Percentiles rank a stretch among this genome's conserved stretches.
Conservation (phyloP, 2,329 filamentous ascomycete genomes). For the Beauveria sp. region DNA sequence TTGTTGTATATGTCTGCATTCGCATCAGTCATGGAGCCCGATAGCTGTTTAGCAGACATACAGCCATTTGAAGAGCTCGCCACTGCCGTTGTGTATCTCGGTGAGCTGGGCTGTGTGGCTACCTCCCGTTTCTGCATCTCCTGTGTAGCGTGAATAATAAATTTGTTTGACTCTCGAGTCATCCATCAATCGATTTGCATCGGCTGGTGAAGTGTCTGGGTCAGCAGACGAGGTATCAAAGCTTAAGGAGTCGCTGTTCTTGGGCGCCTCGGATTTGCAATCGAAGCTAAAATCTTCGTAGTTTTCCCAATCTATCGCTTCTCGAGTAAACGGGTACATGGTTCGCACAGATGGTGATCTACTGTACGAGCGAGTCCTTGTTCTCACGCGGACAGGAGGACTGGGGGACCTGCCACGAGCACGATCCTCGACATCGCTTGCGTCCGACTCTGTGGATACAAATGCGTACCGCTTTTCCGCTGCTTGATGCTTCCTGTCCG, state of each 20-base stretch:
- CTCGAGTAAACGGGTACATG: background rate
- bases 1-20: slow-evolving; percentile 29
- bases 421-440: background rate
- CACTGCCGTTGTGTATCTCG: slow-evolving; percentile 25
- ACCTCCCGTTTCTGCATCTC: slow-evolving; percentile 28
- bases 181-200: slow-evolving; percentile 9
- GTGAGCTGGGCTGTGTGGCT: slow-evolving; percentile 28
- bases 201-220: slow-evolving; percentile 14
- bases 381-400: background rate
- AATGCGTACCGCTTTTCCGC: background rate
- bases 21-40: slow-evolving; percentile 12
- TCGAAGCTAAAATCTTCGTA: slow-evolving; percentile 11
- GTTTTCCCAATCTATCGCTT: background rate
- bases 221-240: slow-evolving; percentile 21
- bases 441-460: background rate
- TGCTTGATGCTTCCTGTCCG: background rate
- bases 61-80: slow-evolving; percentile 35
- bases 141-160: slow-evolving; percentile 30
- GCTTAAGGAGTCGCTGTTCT: slow-evolving; percentile 22
- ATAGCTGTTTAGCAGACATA: slow-evolving; percentile 13
- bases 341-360: background rate
- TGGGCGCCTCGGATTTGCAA: slow-evolving; percentile 17
- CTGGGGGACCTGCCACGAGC: background rate
- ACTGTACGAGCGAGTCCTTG: background rate
- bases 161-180: slow-evolving; percentile 19